Evolutionary conservation across 768 basidiomycete genomes (phyloP), one percentile per base, ranked within the genome.

Genomic region (Tubosaeta sp.): DNA sequence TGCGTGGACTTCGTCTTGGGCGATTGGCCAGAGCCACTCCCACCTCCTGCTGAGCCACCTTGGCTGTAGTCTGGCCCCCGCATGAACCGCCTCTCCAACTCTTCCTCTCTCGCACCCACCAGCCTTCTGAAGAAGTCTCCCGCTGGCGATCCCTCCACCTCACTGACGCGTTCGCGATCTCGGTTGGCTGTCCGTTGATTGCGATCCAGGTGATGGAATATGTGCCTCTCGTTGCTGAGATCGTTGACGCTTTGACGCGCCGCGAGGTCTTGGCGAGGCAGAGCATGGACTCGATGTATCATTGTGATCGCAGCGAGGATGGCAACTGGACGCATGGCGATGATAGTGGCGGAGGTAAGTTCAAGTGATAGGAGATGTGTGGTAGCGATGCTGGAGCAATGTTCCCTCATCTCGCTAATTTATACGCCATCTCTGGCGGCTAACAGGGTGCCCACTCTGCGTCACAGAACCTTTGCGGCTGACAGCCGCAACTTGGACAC

Each of bases 191-290:
- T 66, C 19, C 52, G 55, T 34, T 49, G 67, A 46, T 65, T 69
- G 14, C 57, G 67, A 46, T 69, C 67, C 42, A 66, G 29, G 47
- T 68, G 64, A 18, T 66, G 64, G 49, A 66, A 64, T 24, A 62
- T 22, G 40, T 66, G 54, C 19, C 44, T 56, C 24, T 62, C 55
- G 49, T 62, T 53, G 24, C 46, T 48, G 49, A 59, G 51, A 36
- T 63, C 53, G 55, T 54, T 24, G 36, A 46, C 53, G 44, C 31
- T 51, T 22, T 50, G 49, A 36, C 51, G 56, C 19, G 48, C 50
- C 48, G 52, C 38, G 47, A 67, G 59, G 67, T 52, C 48, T 51
- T 49, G 56, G 58, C 46, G 58, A 57, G 67, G 65, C 41, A 58
- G 19, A 22, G 62, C 65, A 46, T 55, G 48, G 53, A 31, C 40